Conservation (phyloP, 805 yeast species). For the Lachancea sp. region DNA sequence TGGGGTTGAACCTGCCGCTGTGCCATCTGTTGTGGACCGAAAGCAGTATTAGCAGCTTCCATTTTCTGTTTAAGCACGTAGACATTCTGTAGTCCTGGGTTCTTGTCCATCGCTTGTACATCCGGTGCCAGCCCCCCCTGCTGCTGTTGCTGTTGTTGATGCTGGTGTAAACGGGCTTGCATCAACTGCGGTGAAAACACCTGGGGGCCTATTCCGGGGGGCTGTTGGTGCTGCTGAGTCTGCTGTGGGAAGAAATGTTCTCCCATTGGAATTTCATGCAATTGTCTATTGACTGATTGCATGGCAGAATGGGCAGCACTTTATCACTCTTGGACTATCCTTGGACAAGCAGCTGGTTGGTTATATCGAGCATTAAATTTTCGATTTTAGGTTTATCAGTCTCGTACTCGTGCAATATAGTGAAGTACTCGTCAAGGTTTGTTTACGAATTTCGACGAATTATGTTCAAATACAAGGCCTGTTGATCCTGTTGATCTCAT, state of each 20-base stretch:
- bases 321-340: not conserved
- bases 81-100: slow-evolving; percentile 20
- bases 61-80: slow-evolving; percentile 28
- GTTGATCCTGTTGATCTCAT: too few relatives aligned
- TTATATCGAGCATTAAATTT: too few relatives aligned
- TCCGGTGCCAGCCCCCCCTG: slow-evolving; percentile 17
- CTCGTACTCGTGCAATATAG: too few relatives aligned
- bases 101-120: slow-evolving; percentile 14
- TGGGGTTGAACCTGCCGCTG: slow-evolving; percentile 12
- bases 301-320: not conserved
- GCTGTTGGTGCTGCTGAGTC: slow-evolving; percentile 17
- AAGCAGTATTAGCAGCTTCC: slow-evolving; percentile 17
- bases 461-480: too few relatives aligned
- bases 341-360: too few relatives aligned
- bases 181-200: slow-evolving; percentile 27
- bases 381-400: too few relatives aligned
- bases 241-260: slow-evolving; percentile 27
- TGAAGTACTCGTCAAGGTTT: too few relatives aligned
- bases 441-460: too few relatives aligned
- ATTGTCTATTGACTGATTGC: slow-evolving; percentile 22
- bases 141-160: slow-evolving; percentile 16
- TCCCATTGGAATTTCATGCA: slow-evolving; percentile 25
- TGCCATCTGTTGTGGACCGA: slow-evolving; percentile 17
- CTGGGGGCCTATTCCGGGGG: slow-evolving; percentile 26
- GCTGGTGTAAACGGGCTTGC: slow-evolving; percentile 20